Base-by-base conservation (phyloP, 805 yeast genomes). In the Starmerella bombi region DNA sequence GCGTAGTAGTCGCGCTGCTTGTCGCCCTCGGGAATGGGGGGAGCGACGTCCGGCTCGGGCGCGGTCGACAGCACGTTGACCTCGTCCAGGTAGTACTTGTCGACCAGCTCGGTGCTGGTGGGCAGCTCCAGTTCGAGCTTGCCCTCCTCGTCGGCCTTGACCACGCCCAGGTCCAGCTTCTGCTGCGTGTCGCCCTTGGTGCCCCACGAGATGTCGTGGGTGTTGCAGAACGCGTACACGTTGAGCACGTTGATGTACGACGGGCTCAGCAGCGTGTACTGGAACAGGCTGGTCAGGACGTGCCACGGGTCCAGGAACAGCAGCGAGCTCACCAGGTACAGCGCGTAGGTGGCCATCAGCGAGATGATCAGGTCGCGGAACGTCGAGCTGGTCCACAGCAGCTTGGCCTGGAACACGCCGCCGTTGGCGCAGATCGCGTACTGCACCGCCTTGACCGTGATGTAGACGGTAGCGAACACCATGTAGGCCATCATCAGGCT, bases 131-230 rank as follows among this genome's bases (percentile, higher is more conserved):
- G 67, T 48, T 76, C 79, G 40, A 77, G 69, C 45, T 75, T 75
- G 50, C 80, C 84, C 41, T 70, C 75, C 39, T 66, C 71, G 30
- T 70, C 68, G 3, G 82, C 69, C 53, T 78, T 81, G 19, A 94
- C 95, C 34, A 78, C 75, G 45, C 96, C 97, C 52, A 91, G 67
- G 59, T 72, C 93, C 62, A 66, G 72, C 56, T 66, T 74, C 57
- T 34, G 74, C 15, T 53, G 70, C 9, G 74, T 75, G 37, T 77
- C 83, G 36, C 94, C 94, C 59, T 86, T 83, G 3, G 94, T 88
- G 58, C 97, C 97, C 97, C 97, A 88, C 5, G 95, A 81, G 36
- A 88, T 77, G 65, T 88, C 98, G 59, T 88, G 94, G 45, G 88
- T 79, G 61, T 88, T 88, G 66, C 96, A 86, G 59, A 88, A 86